These are phyloP conservation scores for Paramecium sexaurelia DNA, from an alignment of 73 alveolate species.

Conservation along the genomic window DNA sequence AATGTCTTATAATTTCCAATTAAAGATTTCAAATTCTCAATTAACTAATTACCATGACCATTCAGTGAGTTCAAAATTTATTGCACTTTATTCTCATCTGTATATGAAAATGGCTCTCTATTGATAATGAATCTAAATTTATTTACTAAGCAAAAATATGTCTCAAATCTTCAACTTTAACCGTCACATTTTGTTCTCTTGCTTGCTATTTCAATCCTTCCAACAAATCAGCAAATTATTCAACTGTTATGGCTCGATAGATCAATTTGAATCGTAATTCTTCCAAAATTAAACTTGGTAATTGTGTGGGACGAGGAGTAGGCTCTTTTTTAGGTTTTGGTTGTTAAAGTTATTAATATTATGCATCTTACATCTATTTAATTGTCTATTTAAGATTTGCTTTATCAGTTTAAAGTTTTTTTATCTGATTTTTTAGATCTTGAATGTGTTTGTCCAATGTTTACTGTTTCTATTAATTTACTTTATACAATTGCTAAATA, in stretches of 20 bases:
- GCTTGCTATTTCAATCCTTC: conserved; percentile 39
- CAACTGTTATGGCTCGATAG: not conserved
- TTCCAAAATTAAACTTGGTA: not conserved
- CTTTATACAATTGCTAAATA: conserved; percentile 1
- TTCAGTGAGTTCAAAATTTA: not conserved
- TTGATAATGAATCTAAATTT: not conserved
- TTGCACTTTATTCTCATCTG: not conserved
- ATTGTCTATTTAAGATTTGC: conserved; percentile 26
- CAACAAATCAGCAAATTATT: not conserved
- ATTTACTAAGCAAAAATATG: conserved; percentile 26
- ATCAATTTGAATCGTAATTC: conserved; percentile 36
- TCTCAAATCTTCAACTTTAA: conserved; percentile 19
- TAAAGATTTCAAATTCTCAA: not conserved
- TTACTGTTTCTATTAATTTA: not conserved
- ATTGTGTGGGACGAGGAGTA: not conserved
- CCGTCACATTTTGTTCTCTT: conserved; percentile 21
- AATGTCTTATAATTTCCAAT: conserved; percentile 37
- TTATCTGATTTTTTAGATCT: conserved; percentile 23
- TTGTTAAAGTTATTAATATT: not conserved
- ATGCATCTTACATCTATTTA: not conserved
- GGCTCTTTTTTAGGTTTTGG: conserved; percentile 23
- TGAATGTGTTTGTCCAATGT: not conserved
- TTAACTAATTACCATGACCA: conserved; percentile 2
- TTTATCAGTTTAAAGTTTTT: not conserved
- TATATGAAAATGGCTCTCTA: conserved; percentile 30